These are phyloP conservation scores for Solanum boliviense DNA, from an alignment of 257 asterid genomes.

Conservation along the genomic window DNA sequence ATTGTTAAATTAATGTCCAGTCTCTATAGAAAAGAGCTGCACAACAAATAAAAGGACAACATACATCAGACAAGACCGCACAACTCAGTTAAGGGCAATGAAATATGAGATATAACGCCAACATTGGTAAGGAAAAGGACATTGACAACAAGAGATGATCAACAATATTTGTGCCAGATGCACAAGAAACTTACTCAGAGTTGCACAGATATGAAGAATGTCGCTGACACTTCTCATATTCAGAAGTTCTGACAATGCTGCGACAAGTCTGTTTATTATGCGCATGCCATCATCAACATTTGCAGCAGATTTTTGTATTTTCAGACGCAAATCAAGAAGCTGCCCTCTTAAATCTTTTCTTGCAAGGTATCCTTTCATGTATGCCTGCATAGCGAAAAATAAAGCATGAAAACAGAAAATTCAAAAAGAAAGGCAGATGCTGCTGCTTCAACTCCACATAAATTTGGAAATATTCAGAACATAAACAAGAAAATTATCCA, in stretches of 20 bases:
- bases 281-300: conserved; percentile 78
- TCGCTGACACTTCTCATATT: conserved; percentile 71
- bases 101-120: background rate
- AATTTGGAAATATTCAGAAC: background rate
- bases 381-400: conserved; percentile 36
- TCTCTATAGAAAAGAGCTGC: background rate
- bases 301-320: conserved; percentile 84
- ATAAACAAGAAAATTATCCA: background rate
- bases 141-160: background rate
- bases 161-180: background rate
- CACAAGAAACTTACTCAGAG: conserved; percentile 41
- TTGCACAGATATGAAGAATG: conserved; percentile 82
- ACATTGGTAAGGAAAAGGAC: background rate
- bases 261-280: conserved; percentile 73
- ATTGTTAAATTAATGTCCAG: background rate
- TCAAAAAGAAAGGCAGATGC: background rate
- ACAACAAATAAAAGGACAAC: background rate
- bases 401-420: background rate
- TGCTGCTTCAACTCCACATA: background rate
- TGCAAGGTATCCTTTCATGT: conserved; percentile 84
- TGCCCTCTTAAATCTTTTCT: conserved; percentile 60
- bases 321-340: conserved; percentile 53
- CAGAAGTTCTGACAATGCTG: conserved; percentile 79
- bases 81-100: background rate
- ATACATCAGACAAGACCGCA: background rate